phyloP scores from a whole-genome alignment of 352 stramenopile species.

The Pythium dissotocum region DNA sequence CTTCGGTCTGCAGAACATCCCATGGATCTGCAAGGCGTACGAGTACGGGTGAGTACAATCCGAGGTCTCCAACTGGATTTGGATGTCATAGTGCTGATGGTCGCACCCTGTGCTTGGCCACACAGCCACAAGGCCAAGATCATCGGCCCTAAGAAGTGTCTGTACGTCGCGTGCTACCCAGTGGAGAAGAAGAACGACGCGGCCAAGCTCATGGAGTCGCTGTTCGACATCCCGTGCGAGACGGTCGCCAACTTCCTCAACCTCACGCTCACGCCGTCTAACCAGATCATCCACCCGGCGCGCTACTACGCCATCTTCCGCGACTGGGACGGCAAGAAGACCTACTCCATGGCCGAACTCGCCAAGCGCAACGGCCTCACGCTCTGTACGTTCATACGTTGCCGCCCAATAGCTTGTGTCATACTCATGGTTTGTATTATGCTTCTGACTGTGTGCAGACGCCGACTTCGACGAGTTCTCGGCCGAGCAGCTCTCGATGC shows the following conservation, averaged over 20 bases:
- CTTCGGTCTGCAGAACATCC: constrained; percentile 93
- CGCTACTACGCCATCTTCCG: constrained; percentile 93
- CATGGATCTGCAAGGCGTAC: constrained; percentile 92
- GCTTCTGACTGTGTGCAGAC: constrained; percentile 37
- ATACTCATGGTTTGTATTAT: too few species aligned
- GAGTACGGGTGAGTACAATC: constrained; percentile 62
- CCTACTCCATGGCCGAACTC: constrained; percentile 85
- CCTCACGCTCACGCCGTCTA: constrained; percentile 91
- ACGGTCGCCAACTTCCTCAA: constrained; percentile 93
- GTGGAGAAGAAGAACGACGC: constrained; percentile 82
- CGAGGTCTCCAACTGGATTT: too few species aligned
- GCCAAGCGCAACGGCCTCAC: constrained; percentile 85
- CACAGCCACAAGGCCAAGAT: constrained; percentile 86
- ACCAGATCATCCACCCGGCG: constrained; percentile 93
- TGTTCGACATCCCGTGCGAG: constrained; percentile 92
- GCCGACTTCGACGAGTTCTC: constrained; percentile 93
- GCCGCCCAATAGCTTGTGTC: too few species aligned
- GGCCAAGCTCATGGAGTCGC: constrained; percentile 76
- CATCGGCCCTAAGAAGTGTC: constrained; percentile 89
- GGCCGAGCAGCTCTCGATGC: constrained; percentile 89
- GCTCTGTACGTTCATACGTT: constrained; percentile 60
- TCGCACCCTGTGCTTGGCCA: too few species aligned
- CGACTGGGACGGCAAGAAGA: constrained; percentile 91
- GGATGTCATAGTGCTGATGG: background rate
- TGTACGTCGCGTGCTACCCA: constrained; percentile 91